Base-by-base conservation (phyloP, 352 stramenopile genomes). In the Aphanomyces cochlioides region DNA sequence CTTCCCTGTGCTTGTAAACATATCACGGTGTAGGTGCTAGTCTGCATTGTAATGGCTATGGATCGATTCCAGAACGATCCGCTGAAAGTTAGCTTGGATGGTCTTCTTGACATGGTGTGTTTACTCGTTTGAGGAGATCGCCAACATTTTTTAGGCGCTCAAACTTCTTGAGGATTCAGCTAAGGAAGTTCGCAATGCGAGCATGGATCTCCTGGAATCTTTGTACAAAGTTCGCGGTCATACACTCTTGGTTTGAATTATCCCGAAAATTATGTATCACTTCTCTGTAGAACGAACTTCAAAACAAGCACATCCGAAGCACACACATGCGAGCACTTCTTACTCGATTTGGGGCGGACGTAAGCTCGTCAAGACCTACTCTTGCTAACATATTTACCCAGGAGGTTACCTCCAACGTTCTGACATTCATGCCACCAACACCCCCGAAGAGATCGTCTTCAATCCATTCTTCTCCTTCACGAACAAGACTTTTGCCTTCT, bases 131-230 rank as follows among this genome's bases (percentile, higher is more conserved):
- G 21, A 13, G 19, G 10, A 19, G 37, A 50, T 50, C 10, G 2
- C 43, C 10, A n/a, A n/a, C 13, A 7, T n/a, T 7, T 61, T 6
- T 17, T 37, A 89, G 82, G 79, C 87, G 40, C 67, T 95, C 28
- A 77, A 78, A 28, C 60, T 92, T 7, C 72, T 95, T 0, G 84
- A 93, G 73, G 87, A 95, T 67, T 91, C 87, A 38, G 79, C 85
- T 0, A 95, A 95, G 64, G 84, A 95, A 78, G 87, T 95, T 65
- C 85, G 87, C 15, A 75, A 92, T n/a, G 74, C 85, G 3, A 82
- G 82, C 5, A 83, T 95, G 48, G 75, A 73, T 13, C 77, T 83
- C 5, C 67, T 95, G n/a, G 82, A 88, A 57, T 83, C 83, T 36
- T 86, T 95, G 65, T 95, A 93, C 74, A 70, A 77, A 6, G 76